phyloP scores from a whole-genome alignment of 1,139 yeast species.

The Saccharomyces pastorianus region DNA sequence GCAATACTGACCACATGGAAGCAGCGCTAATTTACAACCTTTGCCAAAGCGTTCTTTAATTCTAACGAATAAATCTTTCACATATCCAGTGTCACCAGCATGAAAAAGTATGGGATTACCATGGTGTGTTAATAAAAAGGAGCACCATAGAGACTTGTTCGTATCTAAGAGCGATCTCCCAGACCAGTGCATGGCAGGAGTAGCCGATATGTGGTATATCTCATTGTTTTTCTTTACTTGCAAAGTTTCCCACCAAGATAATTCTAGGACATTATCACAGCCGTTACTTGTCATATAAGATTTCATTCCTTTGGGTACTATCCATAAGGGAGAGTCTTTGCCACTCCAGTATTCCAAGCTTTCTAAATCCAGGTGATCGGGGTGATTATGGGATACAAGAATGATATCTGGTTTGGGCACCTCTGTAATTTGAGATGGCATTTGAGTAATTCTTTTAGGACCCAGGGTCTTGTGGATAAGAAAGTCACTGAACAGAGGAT shows the following conservation, averaged over 20 bases:
- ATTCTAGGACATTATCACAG: slow-evolving; percentile 46
- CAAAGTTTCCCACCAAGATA: slow-evolving; percentile 87
- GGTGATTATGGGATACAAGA: slow-evolving; percentile 87
- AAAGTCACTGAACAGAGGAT: slow-evolving; percentile 70
- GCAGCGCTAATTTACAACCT: slow-evolving; percentile 55
- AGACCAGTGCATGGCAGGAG: slow-evolving; percentile 98
- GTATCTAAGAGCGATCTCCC: slow-evolving; percentile 74
- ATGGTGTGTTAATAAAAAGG: slow-evolving; percentile 60
- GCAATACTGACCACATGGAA: slow-evolving; percentile 92
- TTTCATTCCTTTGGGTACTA: slow-evolving; percentile 76
- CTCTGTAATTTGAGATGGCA: slow-evolving; percentile 58
- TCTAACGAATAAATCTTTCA: slow-evolving; percentile 55
- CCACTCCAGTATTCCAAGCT: slow-evolving; percentile 47
- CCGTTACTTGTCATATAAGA: slow-evolving; percentile 48
- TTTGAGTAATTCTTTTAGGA: slow-evolving; percentile 67
- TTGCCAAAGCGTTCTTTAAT: slow-evolving; percentile 60
- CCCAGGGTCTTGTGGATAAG: slow-evolving; percentile 60
- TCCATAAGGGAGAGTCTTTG: slow-evolving; percentile 48
- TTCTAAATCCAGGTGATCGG: slow-evolving; percentile 77
- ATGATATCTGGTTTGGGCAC: slow-evolving; percentile 65
- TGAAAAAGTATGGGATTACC: slow-evolving; percentile 71
- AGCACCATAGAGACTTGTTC: slow-evolving; percentile 80
- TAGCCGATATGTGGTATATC: slow-evolving; percentile 69
- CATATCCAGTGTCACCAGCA: slow-evolving; percentile 93
- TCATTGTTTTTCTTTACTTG: slow-evolving; percentile 42